phyloP scores from a whole-genome alignment of 2,329 filamentous ascomycete species.

The Teratosphaeria viscida region DNA sequence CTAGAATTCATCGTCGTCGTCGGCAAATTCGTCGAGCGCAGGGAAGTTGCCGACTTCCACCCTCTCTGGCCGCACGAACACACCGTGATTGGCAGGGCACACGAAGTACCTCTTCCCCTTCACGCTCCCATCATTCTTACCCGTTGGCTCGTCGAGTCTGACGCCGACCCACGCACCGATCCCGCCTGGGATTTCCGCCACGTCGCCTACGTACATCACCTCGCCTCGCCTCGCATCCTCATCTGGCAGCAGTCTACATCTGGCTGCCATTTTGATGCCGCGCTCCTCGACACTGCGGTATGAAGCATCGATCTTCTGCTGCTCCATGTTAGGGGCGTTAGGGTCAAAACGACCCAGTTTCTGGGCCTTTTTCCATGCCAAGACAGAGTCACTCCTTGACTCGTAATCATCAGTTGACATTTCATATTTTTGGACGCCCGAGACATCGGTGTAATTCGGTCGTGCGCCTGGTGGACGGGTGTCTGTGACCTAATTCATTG shows the following conservation, averaged over 20 bases:
- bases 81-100: slow-evolving; percentile 58
- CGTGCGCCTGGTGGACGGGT: slow-evolving; percentile 64
- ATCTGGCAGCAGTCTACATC: slow-evolving; percentile 42
- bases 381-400: slow-evolving; percentile 72
- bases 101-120: slow-evolving; percentile 58
- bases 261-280: slow-evolving; percentile 35
- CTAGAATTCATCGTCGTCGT: slow-evolving; percentile 62
- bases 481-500: slow-evolving; percentile 56
- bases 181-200: slow-evolving; percentile 58
- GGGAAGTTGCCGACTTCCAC: slow-evolving; percentile 68
- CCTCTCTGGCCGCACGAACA: slow-evolving; percentile 68
- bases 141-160: slow-evolving; percentile 64
- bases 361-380: slow-evolving; percentile 91
- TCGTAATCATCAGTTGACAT: slow-evolving; percentile 83
- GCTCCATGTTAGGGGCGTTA: slow-evolving; percentile 60
- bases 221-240: slow-evolving; percentile 56
- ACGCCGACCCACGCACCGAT: slow-evolving; percentile 61
- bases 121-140: slow-evolving; percentile 72
- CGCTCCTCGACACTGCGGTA: slow-evolving; percentile 59
- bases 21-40: slow-evolving; percentile 56
- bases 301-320: slow-evolving; percentile 59
- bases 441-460: slow-evolving; percentile 71
- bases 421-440: slow-evolving; percentile 76
- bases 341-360: slow-evolving; percentile 96
- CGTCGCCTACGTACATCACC: slow-evolving; percentile 61